These are phyloP conservation scores for Trapa bicornis DNA, from an alignment of 345 rosid species.

Conservation along the genomic window DNA sequence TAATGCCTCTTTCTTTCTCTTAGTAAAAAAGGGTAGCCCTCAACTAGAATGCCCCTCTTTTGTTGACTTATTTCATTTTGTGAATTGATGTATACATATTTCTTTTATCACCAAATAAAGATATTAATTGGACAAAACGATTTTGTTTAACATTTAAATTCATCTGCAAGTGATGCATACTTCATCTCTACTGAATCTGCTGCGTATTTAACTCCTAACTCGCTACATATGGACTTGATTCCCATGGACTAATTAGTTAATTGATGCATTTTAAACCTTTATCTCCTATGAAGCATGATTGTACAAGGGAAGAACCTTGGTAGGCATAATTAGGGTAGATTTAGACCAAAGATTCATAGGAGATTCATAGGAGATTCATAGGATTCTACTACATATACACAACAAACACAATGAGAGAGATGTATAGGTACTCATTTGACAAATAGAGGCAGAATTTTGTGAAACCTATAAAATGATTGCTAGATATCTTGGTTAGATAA, in stretches of 20 bases:
- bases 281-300: not conserved
- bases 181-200: not conserved
- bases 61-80: too few species aligned
- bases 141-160: not conserved
- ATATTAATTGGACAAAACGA: too few species aligned
- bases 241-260: not conserved
- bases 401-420: not conserved
- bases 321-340: not conserved
- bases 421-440: conserved; percentile 5
- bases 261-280: not conserved
- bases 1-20: not conserved
- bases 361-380: not conserved
- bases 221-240: not conserved
- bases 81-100: too few species aligned
- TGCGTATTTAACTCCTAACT: not conserved
- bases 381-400: conserved; percentile 7
- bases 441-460: not conserved
- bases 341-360: not conserved
- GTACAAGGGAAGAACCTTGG: conserved; percentile 2
- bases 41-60: not conserved
- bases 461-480: conserved; percentile 18
- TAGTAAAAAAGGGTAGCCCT: not conserved
- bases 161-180: conserved; percentile 1
- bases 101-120: too few species aligned
- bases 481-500: conserved; percentile 4